Conservation (phyloP, 768 basidiomycete genomes). For the Termitomyces titanicus region DNA sequence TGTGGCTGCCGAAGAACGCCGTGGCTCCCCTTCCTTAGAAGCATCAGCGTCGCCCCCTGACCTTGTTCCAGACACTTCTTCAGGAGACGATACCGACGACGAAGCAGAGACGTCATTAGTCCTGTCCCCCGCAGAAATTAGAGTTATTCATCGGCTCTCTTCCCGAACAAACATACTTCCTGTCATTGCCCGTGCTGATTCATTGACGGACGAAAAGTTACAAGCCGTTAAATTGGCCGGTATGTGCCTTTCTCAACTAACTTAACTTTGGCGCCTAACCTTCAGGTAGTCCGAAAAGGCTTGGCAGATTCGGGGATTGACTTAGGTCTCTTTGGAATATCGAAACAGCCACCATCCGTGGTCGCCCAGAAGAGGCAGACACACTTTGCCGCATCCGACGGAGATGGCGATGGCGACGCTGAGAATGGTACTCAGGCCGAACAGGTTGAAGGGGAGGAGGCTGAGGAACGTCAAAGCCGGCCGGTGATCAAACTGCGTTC, state of each 20-base stretch:
- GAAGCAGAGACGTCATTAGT: conserved; percentile 48
- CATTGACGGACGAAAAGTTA: conserved; percentile 77
- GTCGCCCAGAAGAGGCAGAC: conserved; percentile 32
- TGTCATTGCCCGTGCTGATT: conserved; percentile 76
- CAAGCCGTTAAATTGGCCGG: conserved; percentile 62
- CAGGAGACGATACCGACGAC: conserved; percentile 45
- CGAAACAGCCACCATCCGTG: conserved; percentile 22
- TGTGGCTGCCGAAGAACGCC: conserved; percentile 50
- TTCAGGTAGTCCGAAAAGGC: conserved; percentile 51
- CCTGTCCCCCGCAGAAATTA: conserved; percentile 76
- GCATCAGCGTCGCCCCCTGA: conserved; percentile 60
- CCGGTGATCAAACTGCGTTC: conserved; percentile 72
- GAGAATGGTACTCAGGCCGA: conserved; percentile 20
- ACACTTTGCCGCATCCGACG: conserved; percentile 29
- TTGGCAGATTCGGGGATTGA: conserved; percentile 64
- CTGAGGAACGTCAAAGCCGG: conserved; percentile 57
- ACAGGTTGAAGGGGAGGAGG: conserved; percentile 39
- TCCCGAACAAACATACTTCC: conserved; percentile 78
- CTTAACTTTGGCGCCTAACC: conserved; percentile 1
- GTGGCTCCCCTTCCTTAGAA: conserved; percentile 58
- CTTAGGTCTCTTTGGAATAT: conserved; percentile 71
- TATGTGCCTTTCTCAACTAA: conserved; percentile 20
- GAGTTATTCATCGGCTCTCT: conserved; percentile 73
- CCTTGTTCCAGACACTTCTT: conserved; percentile 50
- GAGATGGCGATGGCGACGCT: conserved; percentile 18